These are phyloP conservation scores for Eruca vesicaria DNA, from an alignment of 441 rosid species.

Conservation along the genomic window DNA sequence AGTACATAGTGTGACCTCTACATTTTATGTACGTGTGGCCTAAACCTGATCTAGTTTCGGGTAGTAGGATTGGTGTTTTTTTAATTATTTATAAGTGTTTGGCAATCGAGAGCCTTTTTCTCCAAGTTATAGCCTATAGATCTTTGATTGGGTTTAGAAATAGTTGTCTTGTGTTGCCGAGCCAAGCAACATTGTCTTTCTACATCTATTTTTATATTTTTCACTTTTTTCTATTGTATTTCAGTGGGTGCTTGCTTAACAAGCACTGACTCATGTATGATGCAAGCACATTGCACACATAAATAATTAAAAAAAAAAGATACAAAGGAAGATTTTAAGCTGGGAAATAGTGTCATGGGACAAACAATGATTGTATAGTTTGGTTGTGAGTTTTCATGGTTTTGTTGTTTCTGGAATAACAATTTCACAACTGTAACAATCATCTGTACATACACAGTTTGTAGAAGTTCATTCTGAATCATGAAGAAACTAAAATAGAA, in stretches of 20 bases:
- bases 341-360: not conserved
- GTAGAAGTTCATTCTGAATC: no score
- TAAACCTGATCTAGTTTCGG: slow-evolving; percentile 25
- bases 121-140: slow-evolving; percentile 33
- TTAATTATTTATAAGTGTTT: slow-evolving; percentile 5
- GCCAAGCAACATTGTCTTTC: slow-evolving; percentile 38
- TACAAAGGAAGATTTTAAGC: not conserved
- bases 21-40: slow-evolving; percentile 20
- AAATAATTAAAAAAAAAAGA: not conserved
- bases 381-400: not conserved
- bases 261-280: slow-evolving; percentile 75
- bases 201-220: slow-evolving; percentile 10
- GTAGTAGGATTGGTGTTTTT: slow-evolving; percentile 21
- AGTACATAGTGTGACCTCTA: slow-evolving; percentile 14
- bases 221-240: not conserved
- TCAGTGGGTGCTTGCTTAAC: slow-evolving; percentile 57
- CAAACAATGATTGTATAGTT: not conserved
- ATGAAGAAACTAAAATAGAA: no score
- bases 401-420: not conserved
- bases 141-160: slow-evolving; percentile 49
- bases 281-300: slow-evolving; percentile 48
- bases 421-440: not conserved
- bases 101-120: slow-evolving; percentile 38
- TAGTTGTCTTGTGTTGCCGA: slow-evolving; percentile 47
- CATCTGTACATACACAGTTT: no score